Evolutionary conservation across 139 green algal species (phyloP).

Genomic region (Diplosphaera chodatii): DNA sequence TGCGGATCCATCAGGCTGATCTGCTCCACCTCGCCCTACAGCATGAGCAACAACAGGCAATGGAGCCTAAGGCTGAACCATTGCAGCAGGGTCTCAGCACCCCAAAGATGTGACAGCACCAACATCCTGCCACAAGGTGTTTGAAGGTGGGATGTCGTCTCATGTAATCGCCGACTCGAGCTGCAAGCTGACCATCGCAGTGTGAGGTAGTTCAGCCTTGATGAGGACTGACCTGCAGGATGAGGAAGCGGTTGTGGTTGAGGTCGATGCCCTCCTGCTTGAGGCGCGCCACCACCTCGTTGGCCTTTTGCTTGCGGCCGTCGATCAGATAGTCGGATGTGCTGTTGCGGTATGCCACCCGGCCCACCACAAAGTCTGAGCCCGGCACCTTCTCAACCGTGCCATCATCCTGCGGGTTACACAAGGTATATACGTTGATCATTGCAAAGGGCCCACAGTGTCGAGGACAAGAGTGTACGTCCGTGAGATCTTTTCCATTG

Average conservation of each 20-base stretch:
- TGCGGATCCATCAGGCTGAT: conserved; percentile 99
- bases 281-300: conserved; percentile 82
- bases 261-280: conserved; percentile 97
- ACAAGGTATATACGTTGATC: neutral
- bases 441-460: too few relatives aligned
- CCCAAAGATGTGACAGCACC: too few relatives aligned
- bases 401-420: conserved; percentile 66
- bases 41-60: too few relatives aligned
- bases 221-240: conserved; percentile 78
- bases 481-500: too few relatives aligned
- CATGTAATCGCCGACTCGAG: too few relatives aligned
- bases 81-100: too few relatives aligned
- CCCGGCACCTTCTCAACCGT: conserved; percentile 70
- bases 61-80: too few relatives aligned
- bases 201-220: neutral
- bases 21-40: conserved; percentile 99
- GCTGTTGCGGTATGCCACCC: conserved; percentile 89
- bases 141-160: too few relatives aligned
- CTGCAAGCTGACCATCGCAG: too few relatives aligned
- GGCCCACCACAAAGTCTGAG: conserved; percentile 75
- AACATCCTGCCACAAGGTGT: too few relatives aligned
- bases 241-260: conserved; percentile 99
- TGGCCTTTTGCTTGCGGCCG: conserved; percentile 62
- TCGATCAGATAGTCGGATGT: conserved; percentile 93
- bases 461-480: too few relatives aligned